Evolutionary conservation across 208 protist species (phyloP).

Genomic region (Blastocrithidia nonstop): DNA sequence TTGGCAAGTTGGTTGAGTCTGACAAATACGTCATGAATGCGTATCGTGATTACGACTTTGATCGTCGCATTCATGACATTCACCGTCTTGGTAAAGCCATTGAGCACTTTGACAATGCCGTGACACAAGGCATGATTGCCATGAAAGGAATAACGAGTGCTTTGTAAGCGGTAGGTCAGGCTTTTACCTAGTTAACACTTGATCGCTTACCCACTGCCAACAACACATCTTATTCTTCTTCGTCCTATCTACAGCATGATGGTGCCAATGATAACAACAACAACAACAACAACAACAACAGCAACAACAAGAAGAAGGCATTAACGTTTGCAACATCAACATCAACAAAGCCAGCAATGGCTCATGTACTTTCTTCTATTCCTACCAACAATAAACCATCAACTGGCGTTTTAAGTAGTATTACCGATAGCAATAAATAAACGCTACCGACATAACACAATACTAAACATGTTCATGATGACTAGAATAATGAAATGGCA

Average conservation of each 20-base stretch:
- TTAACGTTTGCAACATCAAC: no score
- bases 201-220: constrained; percentile 4
- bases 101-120: constrained; percentile 27
- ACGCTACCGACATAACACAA: no score
- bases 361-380: no score
- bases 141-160: constrained; percentile 54
- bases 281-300: constrained; percentile 1
- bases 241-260: constrained; percentile 12
- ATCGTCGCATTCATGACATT: constrained; percentile 23
- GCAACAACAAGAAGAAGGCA: no score
- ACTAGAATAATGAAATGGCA: no score
- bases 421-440: no score
- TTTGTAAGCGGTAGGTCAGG: constrained; percentile 35
- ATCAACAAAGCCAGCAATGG: no score
- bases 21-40: constrained; percentile 10
- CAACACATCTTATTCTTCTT: constrained; percentile 13
- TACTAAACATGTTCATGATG: no score
- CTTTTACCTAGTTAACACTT: constrained; percentile 35
- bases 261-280: background rate
- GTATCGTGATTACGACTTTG: constrained; percentile 39
- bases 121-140: constrained; percentile 34
- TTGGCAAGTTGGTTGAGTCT: constrained; percentile 9
- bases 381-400: no score
- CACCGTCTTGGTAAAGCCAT: constrained; percentile 20
- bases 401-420: no score